A percentile compares a stretch with the other conserved stretches of the same genome.
Evolutionary conservation across 192 early-diverging fungal genomes (phyloP).

Genomic region (Blastocladiella britannica): DNA sequence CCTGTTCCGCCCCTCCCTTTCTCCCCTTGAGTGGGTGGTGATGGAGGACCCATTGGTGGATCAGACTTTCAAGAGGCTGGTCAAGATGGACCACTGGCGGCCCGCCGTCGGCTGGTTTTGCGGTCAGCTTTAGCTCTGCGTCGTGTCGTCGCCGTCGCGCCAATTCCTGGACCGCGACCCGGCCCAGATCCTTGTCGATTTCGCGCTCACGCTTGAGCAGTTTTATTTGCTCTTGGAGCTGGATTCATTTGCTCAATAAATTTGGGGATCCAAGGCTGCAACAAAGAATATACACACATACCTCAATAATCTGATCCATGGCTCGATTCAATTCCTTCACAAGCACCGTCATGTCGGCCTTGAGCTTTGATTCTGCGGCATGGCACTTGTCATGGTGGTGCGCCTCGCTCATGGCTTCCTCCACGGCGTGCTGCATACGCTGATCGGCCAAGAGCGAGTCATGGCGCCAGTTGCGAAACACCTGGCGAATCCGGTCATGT

Average conservation of each 20-base stretch:
- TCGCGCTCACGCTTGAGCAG: not conserved
- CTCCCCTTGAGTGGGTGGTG: no score
- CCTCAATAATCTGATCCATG: not conserved
- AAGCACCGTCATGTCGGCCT: slow-evolving; percentile 2
- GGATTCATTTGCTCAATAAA: not conserved
- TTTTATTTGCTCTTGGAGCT: not conserved
- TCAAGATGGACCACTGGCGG: no score
- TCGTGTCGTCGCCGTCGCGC: no score
- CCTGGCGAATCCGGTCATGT: not conserved
- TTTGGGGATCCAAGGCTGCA: not conserved
- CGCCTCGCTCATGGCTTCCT: not conserved
- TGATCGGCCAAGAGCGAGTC: not conserved
- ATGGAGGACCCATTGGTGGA: no score
- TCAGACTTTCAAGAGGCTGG: no score
- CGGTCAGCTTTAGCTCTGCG: no score
- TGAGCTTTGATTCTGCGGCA: not conserved
- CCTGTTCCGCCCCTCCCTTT: no score
- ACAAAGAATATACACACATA: no score
- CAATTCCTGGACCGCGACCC: no score
- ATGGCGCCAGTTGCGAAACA: not conserved
- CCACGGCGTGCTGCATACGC: not conserved
- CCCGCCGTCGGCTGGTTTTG: no score
- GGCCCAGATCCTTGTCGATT: no score
- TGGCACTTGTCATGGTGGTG: not conserved
- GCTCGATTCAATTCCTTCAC: slow-evolving; percentile 10